Conservation (phyloP, 2,329 filamentous ascomycete genomes). For the Plenodomus tracheiphilus region DNA sequence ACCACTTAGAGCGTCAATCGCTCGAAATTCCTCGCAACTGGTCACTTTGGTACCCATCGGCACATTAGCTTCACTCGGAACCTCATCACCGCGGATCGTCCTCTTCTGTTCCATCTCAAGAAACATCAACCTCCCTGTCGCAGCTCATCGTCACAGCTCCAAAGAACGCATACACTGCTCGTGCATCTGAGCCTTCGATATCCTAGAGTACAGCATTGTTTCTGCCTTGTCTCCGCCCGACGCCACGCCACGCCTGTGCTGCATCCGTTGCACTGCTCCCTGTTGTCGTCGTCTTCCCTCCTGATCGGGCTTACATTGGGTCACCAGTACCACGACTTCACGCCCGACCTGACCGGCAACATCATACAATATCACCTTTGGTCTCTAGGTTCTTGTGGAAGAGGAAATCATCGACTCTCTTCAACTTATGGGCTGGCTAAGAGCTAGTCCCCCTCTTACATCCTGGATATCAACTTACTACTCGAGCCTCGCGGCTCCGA, state of each 20-base stretch:
- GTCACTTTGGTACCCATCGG: slow-evolving; percentile 35
- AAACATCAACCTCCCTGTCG: slow-evolving; percentile 17
- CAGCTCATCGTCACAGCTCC: slow-evolving; percentile 21
- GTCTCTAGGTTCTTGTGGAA: slow-evolving; percentile 9
- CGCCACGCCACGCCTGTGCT: slow-evolving; percentile 22
- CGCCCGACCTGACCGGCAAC: slow-evolving; percentile 22
- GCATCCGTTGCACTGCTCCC: slow-evolving; percentile 16
- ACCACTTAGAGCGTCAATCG: slow-evolving; percentile 42
- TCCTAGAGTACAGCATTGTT: slow-evolving; percentile 3
- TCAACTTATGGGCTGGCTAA: slow-evolving; percentile 47
- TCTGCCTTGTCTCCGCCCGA: slow-evolving; percentile 32
- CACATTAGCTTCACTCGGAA: slow-evolving; percentile 39
- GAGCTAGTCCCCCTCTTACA: slow-evolving; percentile 60
- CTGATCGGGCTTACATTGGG: slow-evolving; percentile 18
- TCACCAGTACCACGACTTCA: slow-evolving; percentile 6
- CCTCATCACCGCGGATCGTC: slow-evolving; percentile 31
- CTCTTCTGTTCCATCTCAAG: slow-evolving; percentile 23
- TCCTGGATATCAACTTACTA: slow-evolving; percentile 93
- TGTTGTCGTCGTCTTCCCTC: slow-evolving; percentile 9
- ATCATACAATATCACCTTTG: slow-evolving; percentile 8
- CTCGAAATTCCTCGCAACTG: slow-evolving; percentile 38
- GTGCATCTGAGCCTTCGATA: slow-evolving; percentile 5
- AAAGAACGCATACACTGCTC: neutral
- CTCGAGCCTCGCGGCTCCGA: slow-evolving; percentile 78
- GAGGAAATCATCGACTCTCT: slow-evolving; percentile 16